Base-by-base conservation (phyloP, 805 yeast genomes). In the Starmerella potacharoeniae region DNA sequence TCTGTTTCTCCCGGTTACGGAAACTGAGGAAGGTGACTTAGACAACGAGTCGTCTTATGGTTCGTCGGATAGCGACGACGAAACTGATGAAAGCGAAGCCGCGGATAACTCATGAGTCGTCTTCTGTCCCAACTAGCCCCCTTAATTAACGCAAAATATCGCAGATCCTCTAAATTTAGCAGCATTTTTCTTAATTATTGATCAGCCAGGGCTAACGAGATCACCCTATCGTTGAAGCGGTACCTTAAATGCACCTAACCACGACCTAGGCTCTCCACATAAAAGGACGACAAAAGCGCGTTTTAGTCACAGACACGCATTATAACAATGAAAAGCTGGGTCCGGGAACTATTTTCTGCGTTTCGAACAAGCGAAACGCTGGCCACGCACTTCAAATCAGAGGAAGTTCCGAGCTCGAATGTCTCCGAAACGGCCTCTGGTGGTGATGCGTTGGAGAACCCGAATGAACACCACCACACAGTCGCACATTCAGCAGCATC, bases 61-160 rank as follows among this genome's bases (percentile, higher is more conserved):
- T 11, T 52, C 30, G n/a, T 41, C 35, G 4, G 63, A 60, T 36
- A 56, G 57, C 33, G 62, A 58, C 22, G 62, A 58, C 34, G 58
- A 57, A n/a, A 28, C 41, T 3, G 54, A 43, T 6, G 29, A 22
- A 14, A 17, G 14, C 13, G 28, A 17, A 14, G 44, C 16, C 8
- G 13, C 41, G 8, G 13, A 37, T 14, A 37, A 7, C 22, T 22
- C 22, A 22, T 22, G 22, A 22, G 22, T 2, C 22, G 3, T 22
- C 22, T 22, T 33, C 8, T 33, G 2, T 4, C 35, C 35, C 35
- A 33, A 33, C 35, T 3, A 8, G 2, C 11, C 35, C 11, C 35
- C 11, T 8, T 33, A 10, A 33, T 33, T 33, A 10, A 10, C 35
- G 35, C 35, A 3, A 33, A 8, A 8, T 3, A 2, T 2, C 35